Percentiles rank a stretch among this genome's conserved stretches.
Conservation (phyloP, 352 stramenopile genomes). For the Pythium phragmitis region DNA sequence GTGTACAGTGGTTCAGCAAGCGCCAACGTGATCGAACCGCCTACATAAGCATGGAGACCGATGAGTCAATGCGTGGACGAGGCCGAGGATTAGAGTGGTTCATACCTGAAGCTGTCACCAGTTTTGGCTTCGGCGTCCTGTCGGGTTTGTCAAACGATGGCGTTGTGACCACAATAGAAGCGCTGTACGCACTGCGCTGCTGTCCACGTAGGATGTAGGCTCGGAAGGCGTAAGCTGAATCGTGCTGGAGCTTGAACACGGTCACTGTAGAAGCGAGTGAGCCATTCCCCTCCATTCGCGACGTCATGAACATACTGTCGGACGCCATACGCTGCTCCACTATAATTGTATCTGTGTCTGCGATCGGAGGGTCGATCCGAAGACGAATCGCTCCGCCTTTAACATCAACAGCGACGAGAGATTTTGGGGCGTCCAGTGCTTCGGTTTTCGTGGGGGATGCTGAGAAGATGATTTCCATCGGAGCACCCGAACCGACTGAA, state of each 20-base stretch:
- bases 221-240: constrained; percentile 51
- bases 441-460: neutral
- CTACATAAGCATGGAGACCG: neutral
- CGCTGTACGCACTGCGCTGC: constrained; percentile 28
- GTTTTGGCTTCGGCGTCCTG: constrained; percentile 39
- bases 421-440: neutral
- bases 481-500: constrained; percentile 30
- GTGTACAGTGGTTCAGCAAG: constrained; percentile 24
- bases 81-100: neutral
- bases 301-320: constrained; percentile 23
- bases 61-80: neutral
- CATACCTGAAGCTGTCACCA: constrained; percentile 43
- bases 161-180: constrained; percentile 33
- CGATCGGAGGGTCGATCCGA: constrained; percentile 2
- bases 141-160: constrained; percentile 24
- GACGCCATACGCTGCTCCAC: constrained; percentile 37
- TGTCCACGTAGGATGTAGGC: constrained; percentile 25
- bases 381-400: constrained; percentile 21
- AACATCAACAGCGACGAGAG: constrained; percentile 7
- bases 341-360: neutral
- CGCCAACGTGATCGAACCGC: constrained; percentile 19
- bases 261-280: constrained; percentile 11
- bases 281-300: constrained; percentile 20
- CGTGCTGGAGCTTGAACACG: constrained; percentile 49
- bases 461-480: constrained; percentile 21